Percentiles rank a stretch among this genome's conserved stretches.
phyloP scores from a whole-genome alignment of 345 rosid species.

The Turritis glabra region DNA sequence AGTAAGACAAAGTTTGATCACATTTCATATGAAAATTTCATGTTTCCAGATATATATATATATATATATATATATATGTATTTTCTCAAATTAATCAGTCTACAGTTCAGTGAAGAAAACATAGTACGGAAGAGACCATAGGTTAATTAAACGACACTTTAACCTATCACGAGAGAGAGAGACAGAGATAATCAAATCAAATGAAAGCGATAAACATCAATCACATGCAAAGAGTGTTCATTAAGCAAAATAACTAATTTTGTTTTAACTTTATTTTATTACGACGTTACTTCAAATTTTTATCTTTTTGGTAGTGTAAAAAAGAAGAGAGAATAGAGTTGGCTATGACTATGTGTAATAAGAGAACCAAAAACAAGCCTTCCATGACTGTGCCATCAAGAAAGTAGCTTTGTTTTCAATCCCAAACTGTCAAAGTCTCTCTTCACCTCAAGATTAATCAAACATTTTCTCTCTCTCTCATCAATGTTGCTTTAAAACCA shows the following conservation, averaged over 20 bases:
- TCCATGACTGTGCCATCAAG: conserved; percentile 48
- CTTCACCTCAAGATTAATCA: conserved; percentile 34
- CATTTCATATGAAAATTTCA: neutral
- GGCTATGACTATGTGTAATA: conserved; percentile 42
- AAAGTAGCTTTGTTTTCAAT: conserved; percentile 55
- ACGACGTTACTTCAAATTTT: conserved; percentile 6
- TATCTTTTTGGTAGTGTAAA: neutral
- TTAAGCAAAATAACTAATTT: conserved; percentile 10
- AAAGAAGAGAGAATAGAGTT: conserved; percentile 41
- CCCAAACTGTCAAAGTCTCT: conserved; percentile 47
- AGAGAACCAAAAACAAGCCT: conserved; percentile 47
- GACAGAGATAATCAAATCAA: conserved; percentile 38
- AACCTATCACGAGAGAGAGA: conserved; percentile 22
- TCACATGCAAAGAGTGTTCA: conserved; percentile 40
- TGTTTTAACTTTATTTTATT: neutral
- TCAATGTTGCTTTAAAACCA: conserved; percentile 28
- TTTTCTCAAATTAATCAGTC: neutral
- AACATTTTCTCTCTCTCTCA: conserved; percentile 25
- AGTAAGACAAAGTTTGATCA: neutral
- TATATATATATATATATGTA: neutral
- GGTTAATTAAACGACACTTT: conserved; percentile 12
- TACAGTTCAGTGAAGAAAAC: conserved; percentile 18
- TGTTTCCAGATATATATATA: neutral
- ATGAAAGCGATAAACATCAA: conserved; percentile 37
- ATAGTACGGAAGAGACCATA: conserved; percentile 25